Evolutionary conservation across 352 stramenopile species (phyloP).

Genomic region (Phytophthora uliginosa): DNA sequence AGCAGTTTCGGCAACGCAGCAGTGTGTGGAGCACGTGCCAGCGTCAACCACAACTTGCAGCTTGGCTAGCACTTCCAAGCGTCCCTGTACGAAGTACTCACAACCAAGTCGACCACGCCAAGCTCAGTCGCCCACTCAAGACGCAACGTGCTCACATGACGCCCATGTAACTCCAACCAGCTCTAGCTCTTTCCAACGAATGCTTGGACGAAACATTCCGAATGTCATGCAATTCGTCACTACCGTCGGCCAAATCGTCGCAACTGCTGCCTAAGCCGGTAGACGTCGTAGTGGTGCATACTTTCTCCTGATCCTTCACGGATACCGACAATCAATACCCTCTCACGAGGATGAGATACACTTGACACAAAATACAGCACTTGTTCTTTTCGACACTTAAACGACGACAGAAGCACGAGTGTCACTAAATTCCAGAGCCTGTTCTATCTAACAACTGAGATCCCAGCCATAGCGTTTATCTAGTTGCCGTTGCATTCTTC

Average conservation of each 20-base stretch:
- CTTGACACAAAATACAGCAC: not conserved
- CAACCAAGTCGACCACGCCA: not conserved
- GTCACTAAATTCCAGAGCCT: too few relatives aligned
- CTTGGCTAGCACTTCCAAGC: not conserved
- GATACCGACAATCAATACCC: constrained; percentile 3
- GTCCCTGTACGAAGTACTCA: not conserved
- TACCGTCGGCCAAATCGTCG: constrained; percentile 29
- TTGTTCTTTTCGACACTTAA: not conserved
- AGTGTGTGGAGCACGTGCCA: not conserved
- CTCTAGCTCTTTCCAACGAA: constrained; percentile 10
- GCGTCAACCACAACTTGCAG: not conserved
- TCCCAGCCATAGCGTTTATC: not conserved
- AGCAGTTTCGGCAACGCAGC: not conserved
- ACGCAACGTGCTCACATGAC: not conserved
- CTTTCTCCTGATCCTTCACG: constrained; percentile 1
- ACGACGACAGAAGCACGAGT: too few relatives aligned
- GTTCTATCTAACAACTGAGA: not conserved
- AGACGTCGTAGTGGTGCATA: not conserved
- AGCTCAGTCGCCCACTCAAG: not conserved
- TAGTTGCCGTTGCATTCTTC: too few relatives aligned
- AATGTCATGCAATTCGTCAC: constrained; percentile 28
- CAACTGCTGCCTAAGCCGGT: constrained; percentile 14
- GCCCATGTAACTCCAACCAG: not conserved
- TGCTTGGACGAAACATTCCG: constrained; percentile 25
- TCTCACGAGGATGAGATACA: constrained; percentile 12